These are phyloP conservation scores for Fusarium continuum DNA, from an alignment of 2,329 filamentous ascomycete species.

Conservation along the genomic window DNA sequence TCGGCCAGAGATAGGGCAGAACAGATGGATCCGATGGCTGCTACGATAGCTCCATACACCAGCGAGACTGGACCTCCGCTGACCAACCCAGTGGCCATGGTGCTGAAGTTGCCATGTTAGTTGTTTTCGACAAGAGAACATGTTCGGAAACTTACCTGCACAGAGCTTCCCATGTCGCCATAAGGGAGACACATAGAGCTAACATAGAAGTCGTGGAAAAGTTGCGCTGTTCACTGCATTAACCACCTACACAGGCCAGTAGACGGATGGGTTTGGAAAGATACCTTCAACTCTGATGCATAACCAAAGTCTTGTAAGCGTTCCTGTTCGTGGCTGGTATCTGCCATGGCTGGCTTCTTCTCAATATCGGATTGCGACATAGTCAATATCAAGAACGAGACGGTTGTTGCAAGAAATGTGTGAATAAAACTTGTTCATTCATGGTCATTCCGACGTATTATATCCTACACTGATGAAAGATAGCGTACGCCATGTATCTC, in stretches of 20 bases:
- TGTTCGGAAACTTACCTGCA: slow-evolving; percentile 22
- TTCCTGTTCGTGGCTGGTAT: neutral
- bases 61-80: slow-evolving; percentile 29
- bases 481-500: neutral
- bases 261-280: neutral
- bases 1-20: slow-evolving; percentile 35
- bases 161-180: slow-evolving; percentile 36
- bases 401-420: neutral
- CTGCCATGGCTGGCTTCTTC: neutral
- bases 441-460: neutral
- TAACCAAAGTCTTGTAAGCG: neutral
- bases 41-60: slow-evolving; percentile 23
- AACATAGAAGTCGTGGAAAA: slow-evolving; percentile 28
- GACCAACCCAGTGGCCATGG: slow-evolving; percentile 24
- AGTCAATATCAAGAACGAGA: neutral
- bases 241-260: neutral
- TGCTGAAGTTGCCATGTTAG: slow-evolving; percentile 1
- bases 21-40: slow-evolving; percentile 19
- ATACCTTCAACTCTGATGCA: neutral
- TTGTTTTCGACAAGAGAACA: too few species aligned
- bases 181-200: slow-evolving; percentile 12
- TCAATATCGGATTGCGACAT: neutral
- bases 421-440: neutral
- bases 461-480: neutral
- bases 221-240: slow-evolving; percentile 10